Evolutionary conservation across 257 asterid species (phyloP).

Genomic region (Cruciata laevipes): DNA sequence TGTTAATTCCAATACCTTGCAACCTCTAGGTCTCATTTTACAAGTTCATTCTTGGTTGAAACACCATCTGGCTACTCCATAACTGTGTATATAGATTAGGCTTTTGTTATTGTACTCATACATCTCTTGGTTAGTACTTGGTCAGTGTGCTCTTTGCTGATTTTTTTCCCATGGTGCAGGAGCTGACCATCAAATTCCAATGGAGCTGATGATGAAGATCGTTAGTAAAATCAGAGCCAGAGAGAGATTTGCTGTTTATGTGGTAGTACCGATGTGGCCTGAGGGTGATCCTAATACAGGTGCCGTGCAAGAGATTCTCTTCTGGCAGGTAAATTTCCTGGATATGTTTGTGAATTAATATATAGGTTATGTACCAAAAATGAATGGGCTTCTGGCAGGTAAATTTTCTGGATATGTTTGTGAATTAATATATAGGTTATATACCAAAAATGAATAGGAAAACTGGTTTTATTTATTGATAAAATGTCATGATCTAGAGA

Average conservation of each 20-base stretch:
- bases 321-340: constrained; percentile 67
- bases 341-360: neutral
- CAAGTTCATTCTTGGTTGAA: neutral
- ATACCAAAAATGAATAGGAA: neutral
- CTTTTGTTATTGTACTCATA: neutral
- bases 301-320: constrained; percentile 84
- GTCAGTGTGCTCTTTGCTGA: neutral
- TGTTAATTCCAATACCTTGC: constrained; percentile 28
- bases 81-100: neutral
- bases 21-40: neutral
- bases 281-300: constrained; percentile 78
- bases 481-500: constrained; percentile 31
- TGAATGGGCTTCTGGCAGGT: no score
- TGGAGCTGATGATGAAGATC: constrained; percentile 72
- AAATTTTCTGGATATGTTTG: no score
- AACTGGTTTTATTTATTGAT: neutral
- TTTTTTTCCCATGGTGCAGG: constrained; percentile 35
- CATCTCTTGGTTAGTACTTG: neutral
- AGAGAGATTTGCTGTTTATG: constrained; percentile 72
- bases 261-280: constrained; percentile 91
- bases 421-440: neutral
- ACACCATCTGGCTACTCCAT: neutral
- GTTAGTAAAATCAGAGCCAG: constrained; percentile 69
- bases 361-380: no score
- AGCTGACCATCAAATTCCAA: constrained; percentile 83